Conservation (phyloP, 129 eudicot genomes). For the sunflower (Helianthus annuus) region HanXRQr2.0-SUNRISE NC_035443.2:22077193-22077692, state of each 20-base stretch:
- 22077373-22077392: slow-evolving; percentile 24
- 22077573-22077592: slow-evolving; percentile 75
- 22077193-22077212: slow-evolving; percentile 68
- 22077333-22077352: slow-evolving; percentile 78
- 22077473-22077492: slow-evolving; percentile 66
- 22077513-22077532: neutral
- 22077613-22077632: slow-evolving; percentile 70
- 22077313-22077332: slow-evolving; percentile 60
- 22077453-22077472: slow-evolving; percentile 87
- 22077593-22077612: slow-evolving; percentile 75
- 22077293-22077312: slow-evolving; percentile 76
- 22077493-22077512: slow-evolving; percentile 29
- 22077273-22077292: slow-evolving; percentile 43
- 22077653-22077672: slow-evolving; percentile 56
- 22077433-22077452: slow-evolving; percentile 70
- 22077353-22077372: slow-evolving; percentile 67
- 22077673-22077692: slow-evolving; percentile 72
- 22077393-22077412: slow-evolving; percentile 44
- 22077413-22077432: slow-evolving; percentile 54
- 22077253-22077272: neutral
- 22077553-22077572: slow-evolving; percentile 59
- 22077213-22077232: neutral
- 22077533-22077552: neutral
- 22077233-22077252: slow-evolving; percentile 21
- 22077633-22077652: slow-evolving; percentile 57